Evolutionary conservation across 78 protist genomes (phyloP).

Genomic region (Andalucia godoyi): DNA sequence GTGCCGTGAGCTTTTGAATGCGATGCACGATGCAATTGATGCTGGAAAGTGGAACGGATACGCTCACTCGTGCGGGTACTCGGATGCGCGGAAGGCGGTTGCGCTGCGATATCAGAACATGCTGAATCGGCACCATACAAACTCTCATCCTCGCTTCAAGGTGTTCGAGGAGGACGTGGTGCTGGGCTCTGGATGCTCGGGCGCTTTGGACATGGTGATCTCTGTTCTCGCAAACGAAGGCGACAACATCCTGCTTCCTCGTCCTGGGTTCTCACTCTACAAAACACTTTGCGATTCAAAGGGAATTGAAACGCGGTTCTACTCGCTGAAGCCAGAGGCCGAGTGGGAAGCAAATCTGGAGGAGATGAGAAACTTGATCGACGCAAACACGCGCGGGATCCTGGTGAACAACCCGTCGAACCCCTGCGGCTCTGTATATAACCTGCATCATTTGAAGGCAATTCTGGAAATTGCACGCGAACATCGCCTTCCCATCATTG

Average conservation of each 20-base stretch:
- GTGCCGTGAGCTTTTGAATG: constrained; percentile 3
- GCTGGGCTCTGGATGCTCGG: constrained; percentile 67
- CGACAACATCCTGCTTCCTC: constrained; percentile 73
- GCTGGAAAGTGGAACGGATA: constrained; percentile 59
- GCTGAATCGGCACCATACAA: constrained; percentile 34
- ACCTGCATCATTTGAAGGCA: constrained; percentile 36
- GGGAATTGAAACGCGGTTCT: constrained; percentile 30
- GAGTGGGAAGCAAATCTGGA: constrained; percentile 66
- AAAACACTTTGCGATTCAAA: constrained; percentile 34
- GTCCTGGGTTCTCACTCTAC: constrained; percentile 87
- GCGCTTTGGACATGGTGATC: constrained; percentile 79
- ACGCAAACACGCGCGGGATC: constrained; percentile 56
- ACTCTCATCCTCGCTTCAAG: neutral
- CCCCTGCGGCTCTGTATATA: constrained; percentile 79
- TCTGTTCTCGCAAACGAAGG: constrained; percentile 38
- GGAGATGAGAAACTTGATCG: constrained; percentile 41
- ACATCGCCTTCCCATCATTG: constrained; percentile 64
- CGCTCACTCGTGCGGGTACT: constrained; percentile 45
- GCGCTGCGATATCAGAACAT: constrained; percentile 11
- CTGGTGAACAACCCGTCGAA: constrained; percentile 85
- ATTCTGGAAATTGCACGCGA: constrained; percentile 47
- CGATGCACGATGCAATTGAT: constrained; percentile 9
- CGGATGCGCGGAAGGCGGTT: constrained; percentile 36
- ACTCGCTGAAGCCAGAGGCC: constrained; percentile 50
- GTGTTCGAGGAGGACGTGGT: constrained; percentile 28